phyloP scores from a whole-genome alignment of 108 stramenopile genomes.

The Cyclotella atomus region DNA sequence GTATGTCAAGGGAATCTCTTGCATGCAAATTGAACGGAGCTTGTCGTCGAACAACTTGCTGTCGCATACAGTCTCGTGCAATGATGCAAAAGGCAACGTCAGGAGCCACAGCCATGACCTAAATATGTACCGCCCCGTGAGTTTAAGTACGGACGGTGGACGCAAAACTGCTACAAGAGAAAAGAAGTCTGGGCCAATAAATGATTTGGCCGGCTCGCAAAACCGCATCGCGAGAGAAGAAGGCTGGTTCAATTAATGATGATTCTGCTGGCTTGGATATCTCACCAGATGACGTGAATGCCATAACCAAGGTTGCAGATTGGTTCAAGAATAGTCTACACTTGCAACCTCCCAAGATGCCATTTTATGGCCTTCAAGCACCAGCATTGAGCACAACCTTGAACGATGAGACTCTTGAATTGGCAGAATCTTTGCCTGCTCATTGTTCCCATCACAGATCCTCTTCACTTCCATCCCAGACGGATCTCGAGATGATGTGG shows the following conservation, averaged over 20 bases:
- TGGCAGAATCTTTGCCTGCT: neutral
- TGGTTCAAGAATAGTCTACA: neutral
- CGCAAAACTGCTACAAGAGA: neutral
- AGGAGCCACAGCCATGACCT: neutral
- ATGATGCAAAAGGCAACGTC: neutral
- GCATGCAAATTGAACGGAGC: neutral
- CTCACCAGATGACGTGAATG: neutral
- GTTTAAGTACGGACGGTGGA: no score
- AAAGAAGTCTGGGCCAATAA: no score
- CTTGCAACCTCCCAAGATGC: conserved; percentile 7
- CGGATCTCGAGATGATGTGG: conserved; percentile 4
- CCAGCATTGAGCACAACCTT: neutral
- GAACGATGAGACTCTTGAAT: neutral
- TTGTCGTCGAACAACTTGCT: neutral
- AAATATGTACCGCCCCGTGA: neutral
- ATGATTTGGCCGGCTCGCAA: no score
- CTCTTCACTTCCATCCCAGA: neutral
- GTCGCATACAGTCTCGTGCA: neutral
- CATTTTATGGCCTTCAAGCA: neutral
- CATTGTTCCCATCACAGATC: neutral
- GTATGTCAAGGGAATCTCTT: neutral
- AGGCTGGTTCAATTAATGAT: no score
- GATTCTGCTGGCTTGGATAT: no score
- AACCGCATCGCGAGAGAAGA: no score
- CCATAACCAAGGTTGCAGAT: neutral